Evolutionary conservation across 2,329 filamentous ascomycete genomes (phyloP).

Genomic region (Periconia sp.): DNA sequence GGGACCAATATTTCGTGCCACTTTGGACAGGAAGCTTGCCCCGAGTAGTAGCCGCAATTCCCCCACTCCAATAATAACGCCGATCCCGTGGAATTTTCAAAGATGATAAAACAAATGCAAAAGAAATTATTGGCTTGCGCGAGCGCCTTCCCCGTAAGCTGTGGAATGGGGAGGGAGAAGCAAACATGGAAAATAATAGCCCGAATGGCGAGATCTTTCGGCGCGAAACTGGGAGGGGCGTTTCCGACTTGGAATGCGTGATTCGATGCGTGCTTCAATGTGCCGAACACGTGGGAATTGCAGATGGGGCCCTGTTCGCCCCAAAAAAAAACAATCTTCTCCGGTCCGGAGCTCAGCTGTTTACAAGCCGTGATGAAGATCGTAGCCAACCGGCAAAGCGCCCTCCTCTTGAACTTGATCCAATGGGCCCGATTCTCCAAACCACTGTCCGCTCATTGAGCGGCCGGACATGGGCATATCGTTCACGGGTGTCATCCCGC

Average conservation of each 20-base stretch:
- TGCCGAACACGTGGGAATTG: not conserved
- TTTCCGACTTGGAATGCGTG: no score
- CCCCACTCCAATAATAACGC: not conserved
- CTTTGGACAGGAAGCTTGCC: not conserved
- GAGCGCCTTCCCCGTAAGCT: not conserved
- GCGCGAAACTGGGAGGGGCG: no score
- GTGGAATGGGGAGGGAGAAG: not conserved
- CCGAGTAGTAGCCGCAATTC: not conserved
- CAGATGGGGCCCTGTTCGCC: not conserved
- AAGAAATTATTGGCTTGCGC: not conserved
- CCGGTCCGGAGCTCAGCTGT: slow-evolving; percentile 35
- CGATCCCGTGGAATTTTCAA: not conserved
- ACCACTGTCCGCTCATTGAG: slow-evolving; percentile 41
- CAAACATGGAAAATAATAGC: not conserved
- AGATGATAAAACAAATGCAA: not conserved
- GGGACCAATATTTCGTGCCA: not conserved
- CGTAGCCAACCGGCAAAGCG: slow-evolving; percentile 30
- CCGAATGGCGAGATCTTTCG: no score
- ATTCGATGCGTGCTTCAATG: not conserved
- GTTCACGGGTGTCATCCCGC: slow-evolving; percentile 22
- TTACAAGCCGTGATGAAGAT: slow-evolving; percentile 23
- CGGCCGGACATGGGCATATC: slow-evolving; percentile 32
- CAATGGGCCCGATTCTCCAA: slow-evolving; percentile 31
- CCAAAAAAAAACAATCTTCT: slow-evolving; percentile 1
- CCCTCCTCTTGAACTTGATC: slow-evolving; percentile 41